Conservation (phyloP, 2,329 filamentous ascomycete genomes). For the Neurospora sp. region DNA sequence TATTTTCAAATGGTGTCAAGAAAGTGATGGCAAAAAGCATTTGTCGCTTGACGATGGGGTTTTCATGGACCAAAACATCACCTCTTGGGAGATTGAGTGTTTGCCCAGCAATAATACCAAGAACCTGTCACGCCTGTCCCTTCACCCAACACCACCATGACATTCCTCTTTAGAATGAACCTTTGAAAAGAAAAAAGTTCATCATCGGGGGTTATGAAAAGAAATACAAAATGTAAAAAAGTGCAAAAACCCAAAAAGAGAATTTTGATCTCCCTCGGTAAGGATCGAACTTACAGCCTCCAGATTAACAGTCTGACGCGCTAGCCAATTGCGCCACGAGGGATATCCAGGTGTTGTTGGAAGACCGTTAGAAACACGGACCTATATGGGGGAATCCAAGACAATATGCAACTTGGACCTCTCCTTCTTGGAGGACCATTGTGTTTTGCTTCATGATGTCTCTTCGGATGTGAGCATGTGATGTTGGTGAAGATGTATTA, state of each 20-base stretch:
- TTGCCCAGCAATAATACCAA: too few relatives aligned
- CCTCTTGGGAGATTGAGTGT: too few relatives aligned
- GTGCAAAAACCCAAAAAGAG: neutral
- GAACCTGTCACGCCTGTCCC: neutral
- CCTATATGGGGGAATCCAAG: neutral
- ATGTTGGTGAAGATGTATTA: too few relatives aligned
- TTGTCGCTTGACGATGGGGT: too few relatives aligned
- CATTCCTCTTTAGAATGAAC: neutral
- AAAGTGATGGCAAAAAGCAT: too few relatives aligned
- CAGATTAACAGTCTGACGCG: neutral
- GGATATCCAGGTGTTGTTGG: neutral
- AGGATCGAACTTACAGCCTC: too few relatives aligned
- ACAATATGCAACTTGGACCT: neutral
- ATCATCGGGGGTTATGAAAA: neutral
- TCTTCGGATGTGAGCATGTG: too few relatives aligned
- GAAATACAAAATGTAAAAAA: neutral
- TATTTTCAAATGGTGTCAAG: too few relatives aligned
- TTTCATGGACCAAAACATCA: too few relatives aligned
- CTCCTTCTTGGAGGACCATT: too few relatives aligned
- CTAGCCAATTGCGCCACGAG: neutral
- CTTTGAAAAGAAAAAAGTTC: neutral
- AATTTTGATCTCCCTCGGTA: neutral
- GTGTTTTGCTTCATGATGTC: too few relatives aligned
- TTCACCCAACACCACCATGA: neutral
- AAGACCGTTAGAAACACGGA: neutral